Percentiles rank a stretch among this genome's conserved stretches.
Evolutionary conservation across 2,329 filamentous ascomycete genomes (phyloP).

Genomic region (Botrytis fragariae): DNA sequence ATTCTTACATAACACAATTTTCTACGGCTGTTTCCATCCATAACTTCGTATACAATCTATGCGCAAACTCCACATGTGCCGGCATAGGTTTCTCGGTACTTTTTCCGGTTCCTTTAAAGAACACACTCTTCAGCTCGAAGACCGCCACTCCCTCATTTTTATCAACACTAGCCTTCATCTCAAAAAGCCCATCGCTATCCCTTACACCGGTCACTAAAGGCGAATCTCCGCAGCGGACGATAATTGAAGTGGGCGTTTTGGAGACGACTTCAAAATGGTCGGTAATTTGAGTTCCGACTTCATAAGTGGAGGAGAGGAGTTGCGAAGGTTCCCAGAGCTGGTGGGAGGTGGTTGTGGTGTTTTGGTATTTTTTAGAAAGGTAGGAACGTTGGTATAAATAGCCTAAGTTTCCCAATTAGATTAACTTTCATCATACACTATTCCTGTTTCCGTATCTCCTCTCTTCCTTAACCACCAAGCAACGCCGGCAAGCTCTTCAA

Average conservation of each 20-base stretch:
- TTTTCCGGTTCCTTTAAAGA: constrained; percentile 53
- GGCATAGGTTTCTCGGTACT: constrained; percentile 45
- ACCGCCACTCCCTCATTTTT: constrained; percentile 60
- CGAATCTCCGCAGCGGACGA: constrained; percentile 64
- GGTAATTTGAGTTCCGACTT: constrained; percentile 61
- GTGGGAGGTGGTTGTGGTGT: constrained; percentile 50
- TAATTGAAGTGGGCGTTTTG: constrained; percentile 58
- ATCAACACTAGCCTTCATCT: constrained; percentile 61
- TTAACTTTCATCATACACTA: constrained; percentile 13
- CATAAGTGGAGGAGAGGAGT: constrained; percentile 56
- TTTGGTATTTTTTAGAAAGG: constrained; percentile 58
- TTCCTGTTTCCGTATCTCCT: background rate
- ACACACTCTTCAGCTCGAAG: constrained; percentile 62
- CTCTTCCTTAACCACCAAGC: background rate
- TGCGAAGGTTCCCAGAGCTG: constrained; percentile 61
- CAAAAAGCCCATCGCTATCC: constrained; percentile 63
- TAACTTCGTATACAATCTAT: constrained; percentile 55
- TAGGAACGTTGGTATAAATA: constrained; percentile 58
- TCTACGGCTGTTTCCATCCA: constrained; percentile 51
- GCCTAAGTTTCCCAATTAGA: constrained; percentile 23
- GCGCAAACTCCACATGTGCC: constrained; percentile 47
- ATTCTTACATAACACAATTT: constrained; percentile 28
- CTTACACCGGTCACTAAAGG: constrained; percentile 56
- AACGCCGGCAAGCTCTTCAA: background rate
- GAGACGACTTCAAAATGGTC: constrained; percentile 72